These are phyloP conservation scores for Tetrapisispora arboricola DNA, from an alignment of 805 yeast genomes.

Conservation along the genomic window DNA sequence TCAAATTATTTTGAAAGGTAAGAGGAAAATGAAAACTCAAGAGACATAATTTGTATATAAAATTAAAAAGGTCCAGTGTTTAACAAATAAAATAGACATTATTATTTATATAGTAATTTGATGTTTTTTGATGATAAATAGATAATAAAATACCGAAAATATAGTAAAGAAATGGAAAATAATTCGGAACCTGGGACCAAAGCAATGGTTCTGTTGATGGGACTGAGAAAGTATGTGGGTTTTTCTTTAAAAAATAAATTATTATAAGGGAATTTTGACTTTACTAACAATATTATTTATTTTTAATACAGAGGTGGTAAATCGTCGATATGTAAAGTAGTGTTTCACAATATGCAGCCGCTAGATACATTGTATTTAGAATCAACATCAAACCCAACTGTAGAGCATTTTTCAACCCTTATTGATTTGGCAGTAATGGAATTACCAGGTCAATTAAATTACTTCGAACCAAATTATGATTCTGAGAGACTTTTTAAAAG, in stretches of 20 bases:
- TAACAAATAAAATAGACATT: no score
- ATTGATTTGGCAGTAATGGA: conserved; percentile 87
- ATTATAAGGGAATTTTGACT: conserved; percentile 3
- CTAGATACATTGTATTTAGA: conserved; percentile 85
- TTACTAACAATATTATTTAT: background rate
- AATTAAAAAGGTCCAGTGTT: no score
- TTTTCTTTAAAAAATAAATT: conserved; percentile 2
- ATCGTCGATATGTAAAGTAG: conserved; percentile 90
- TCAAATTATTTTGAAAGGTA: no score
- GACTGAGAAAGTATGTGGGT: conserved; percentile 58
- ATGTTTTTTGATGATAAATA: no score
- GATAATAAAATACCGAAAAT: no score
- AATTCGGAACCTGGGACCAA: conserved; percentile 36
- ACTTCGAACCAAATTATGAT: conserved; percentile 78
- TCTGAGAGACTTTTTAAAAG: conserved; percentile 65
- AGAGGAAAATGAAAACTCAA: no score
- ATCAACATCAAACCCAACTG: conserved; percentile 79
- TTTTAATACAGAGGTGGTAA: conserved; percentile 58
- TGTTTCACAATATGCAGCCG: conserved; percentile 94
- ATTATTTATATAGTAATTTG: no score
- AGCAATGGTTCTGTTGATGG: conserved; percentile 84
- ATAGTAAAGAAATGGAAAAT: background rate
- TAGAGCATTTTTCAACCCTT: conserved; percentile 72
- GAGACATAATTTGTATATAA: no score
- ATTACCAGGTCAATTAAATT: conserved; percentile 85